phyloP scores from a whole-genome alignment of 805 yeast genomes.

The Saccharomyces mikatae region DNA sequence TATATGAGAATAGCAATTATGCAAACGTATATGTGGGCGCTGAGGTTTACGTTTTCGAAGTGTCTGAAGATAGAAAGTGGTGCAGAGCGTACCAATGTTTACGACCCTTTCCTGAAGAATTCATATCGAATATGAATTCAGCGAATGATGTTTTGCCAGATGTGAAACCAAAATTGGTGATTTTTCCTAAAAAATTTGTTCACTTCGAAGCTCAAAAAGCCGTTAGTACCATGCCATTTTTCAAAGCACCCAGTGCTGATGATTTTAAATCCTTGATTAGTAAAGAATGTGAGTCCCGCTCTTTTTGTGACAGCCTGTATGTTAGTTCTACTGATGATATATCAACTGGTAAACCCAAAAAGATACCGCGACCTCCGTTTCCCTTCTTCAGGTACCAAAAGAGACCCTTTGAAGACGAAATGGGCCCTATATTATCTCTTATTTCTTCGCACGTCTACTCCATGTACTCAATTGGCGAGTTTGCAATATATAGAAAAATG shows the following conservation, averaged over 20 bases:
- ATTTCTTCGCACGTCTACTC: conserved; percentile 59
- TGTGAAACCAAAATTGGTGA: conserved; percentile 41
- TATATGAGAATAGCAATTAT: conserved; percentile 31
- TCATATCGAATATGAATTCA: conserved; percentile 44
- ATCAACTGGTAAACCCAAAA: conserved; percentile 15
- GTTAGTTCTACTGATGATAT: conserved; percentile 24
- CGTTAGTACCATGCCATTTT: conserved; percentile 28
- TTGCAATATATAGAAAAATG: conserved; percentile 51
- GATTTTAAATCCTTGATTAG: conserved; percentile 12
- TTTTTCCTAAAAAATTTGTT: conserved; percentile 54
- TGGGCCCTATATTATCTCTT: conserved; percentile 47
- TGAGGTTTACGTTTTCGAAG: conserved; percentile 67
- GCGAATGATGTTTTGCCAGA: conserved; percentile 59
- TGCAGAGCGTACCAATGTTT: conserved; percentile 68
- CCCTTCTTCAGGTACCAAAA: conserved; percentile 43
- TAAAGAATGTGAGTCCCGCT: conserved; percentile 20
- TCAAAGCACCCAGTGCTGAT: conserved; percentile 24
- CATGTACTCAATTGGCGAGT: conserved; percentile 63
- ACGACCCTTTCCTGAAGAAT: conserved; percentile 64
- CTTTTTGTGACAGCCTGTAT: conserved; percentile 29
- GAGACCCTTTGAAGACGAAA: conserved; percentile 45
- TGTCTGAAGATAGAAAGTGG: conserved; percentile 49
- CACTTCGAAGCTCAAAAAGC: conserved; percentile 38
- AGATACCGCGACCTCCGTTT: conserved; percentile 42
- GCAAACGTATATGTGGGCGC: conserved; percentile 66